These are phyloP conservation scores for Russula olivacea DNA, from an alignment of 768 basidiomycete species.

Conservation along the genomic window DNA sequence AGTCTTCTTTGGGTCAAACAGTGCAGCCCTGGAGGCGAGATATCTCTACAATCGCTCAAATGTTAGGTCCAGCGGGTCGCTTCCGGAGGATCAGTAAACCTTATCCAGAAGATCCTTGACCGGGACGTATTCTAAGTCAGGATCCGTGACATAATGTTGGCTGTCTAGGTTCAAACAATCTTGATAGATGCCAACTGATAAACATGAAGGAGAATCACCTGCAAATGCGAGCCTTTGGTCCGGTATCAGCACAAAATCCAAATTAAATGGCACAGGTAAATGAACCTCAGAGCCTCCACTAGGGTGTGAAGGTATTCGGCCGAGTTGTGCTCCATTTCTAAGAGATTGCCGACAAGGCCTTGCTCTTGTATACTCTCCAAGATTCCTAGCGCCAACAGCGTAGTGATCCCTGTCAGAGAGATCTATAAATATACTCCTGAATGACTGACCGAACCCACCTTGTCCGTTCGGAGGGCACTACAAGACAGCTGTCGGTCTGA, in stretches of 20 bases:
- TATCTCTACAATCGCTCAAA: conserved; percentile 56
- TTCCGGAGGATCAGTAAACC: conserved; percentile 37
- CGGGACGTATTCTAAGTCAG: conserved; percentile 69
- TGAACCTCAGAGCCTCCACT: conserved; percentile 77
- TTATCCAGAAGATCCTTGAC: conserved; percentile 81
- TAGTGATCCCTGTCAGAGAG: conserved; percentile 63
- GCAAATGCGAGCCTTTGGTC: conserved; percentile 51
- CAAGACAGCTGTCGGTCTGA: neutral
- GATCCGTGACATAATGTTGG: conserved; percentile 90
- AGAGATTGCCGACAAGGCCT: conserved; percentile 58
- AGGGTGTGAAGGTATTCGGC: conserved; percentile 82
- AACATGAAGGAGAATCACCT: conserved; percentile 40
- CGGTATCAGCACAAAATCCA: neutral
- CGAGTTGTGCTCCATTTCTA: conserved; percentile 87
- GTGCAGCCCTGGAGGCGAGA: conserved; percentile 66
- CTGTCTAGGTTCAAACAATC: conserved; percentile 47
- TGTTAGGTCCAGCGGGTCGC: neutral
- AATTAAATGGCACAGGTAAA: conserved; percentile 7
- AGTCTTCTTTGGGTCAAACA: conserved; percentile 66
- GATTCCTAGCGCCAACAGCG: conserved; percentile 88
- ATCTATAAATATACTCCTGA: neutral
- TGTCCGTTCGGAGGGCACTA: conserved; percentile 95
- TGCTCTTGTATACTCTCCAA: conserved; percentile 79
- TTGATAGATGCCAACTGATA: neutral
- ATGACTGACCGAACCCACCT: conserved; percentile 38